Evolutionary conservation across 805 yeast genomes (phyloP).

Genomic region (Cyberlindnera mrakii): DNA sequence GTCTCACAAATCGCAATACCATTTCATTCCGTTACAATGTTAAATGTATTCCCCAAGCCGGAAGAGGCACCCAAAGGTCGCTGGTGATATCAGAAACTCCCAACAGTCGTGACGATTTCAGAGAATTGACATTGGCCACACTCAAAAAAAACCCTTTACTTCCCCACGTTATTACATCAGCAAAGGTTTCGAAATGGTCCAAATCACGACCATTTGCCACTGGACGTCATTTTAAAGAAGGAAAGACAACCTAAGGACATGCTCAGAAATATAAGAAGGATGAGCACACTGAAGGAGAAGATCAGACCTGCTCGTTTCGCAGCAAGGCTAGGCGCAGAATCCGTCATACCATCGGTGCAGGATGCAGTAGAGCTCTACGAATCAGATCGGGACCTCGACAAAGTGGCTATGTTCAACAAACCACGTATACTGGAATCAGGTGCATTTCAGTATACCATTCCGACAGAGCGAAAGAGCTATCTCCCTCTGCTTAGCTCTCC

Average conservation of each 20-base stretch:
- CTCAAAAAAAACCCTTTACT: no score
- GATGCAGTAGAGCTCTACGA: conserved; percentile 26
- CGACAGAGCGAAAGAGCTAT: conserved; percentile 52
- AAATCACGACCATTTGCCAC: no score
- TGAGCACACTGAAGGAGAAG: not conserved
- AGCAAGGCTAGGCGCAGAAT: conserved; percentile 21
- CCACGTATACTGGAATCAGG: conserved; percentile 56
- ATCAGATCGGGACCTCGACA: conserved; percentile 14
- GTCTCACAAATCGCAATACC: not conserved
- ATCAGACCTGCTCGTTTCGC: conserved; percentile 13
- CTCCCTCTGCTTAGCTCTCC: conserved; percentile 52
- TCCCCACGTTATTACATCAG: not conserved
- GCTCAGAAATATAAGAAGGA: not conserved
- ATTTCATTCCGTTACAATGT: not conserved
- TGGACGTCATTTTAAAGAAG: no score
- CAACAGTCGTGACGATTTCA: no score
- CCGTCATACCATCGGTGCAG: conserved; percentile 23
- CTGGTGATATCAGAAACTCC: no score
- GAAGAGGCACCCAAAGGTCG: no score
- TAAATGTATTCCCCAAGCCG: no score
- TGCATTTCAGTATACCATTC: conserved; percentile 66
- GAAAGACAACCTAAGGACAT: not conserved
- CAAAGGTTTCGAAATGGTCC: not conserved
- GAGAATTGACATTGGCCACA: no score
- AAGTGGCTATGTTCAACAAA: conserved; percentile 32